Base-by-base conservation (phyloP, 2,329 filamentous ascomycete genomes). In the Rugonectria rugulosa region DNA sequence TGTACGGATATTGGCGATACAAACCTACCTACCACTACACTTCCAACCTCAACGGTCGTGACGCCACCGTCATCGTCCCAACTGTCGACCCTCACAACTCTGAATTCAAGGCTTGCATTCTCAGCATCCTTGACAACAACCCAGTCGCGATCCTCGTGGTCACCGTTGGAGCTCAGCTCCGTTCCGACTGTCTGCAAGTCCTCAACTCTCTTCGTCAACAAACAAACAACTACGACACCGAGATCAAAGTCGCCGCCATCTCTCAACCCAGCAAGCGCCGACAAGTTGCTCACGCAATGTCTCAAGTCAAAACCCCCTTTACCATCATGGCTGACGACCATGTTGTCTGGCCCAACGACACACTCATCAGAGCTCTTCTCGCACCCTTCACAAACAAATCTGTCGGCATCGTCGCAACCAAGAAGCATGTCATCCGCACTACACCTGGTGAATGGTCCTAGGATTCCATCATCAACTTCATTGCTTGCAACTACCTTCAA, bases 401-500 rank as follows among this genome's bases (percentile, higher is more conserved):
- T 0, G 79, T 87, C 2, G 85, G 83, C 2, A 72, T 81, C 7
- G 84, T 85, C 0, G 84, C 79, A 1, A 85, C 83, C 6, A 80
- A 79, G 63, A 87, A 88, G 69, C 75, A 75, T 0, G 82, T 84
- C 6, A 70, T 73, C 6, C 77, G 81, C 2, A 72, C 73, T 6
- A 48, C 51, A 0, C 59, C 60, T 0, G 67, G 68, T 4, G 24
- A 68, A 2, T 72, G 67, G 67, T 51, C 49, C 5, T 70, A 70
- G 49, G 24, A 29, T 1, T 71, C 70, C 0, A 70, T 80, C 47
- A 77, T 77, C 68, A 86, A 88, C 69, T 79, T 85, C 65, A 73
- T 88, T 15, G 84, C 81, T 0, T 80, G 79, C 24, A 68, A 79
- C n/a, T 87, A 88, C 65, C 77, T 88, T 1, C 78, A 83, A 61